phyloP scores from a whole-genome alignment of 2,329 filamentous ascomycete genomes.

The Exophiala sideris region DNA sequence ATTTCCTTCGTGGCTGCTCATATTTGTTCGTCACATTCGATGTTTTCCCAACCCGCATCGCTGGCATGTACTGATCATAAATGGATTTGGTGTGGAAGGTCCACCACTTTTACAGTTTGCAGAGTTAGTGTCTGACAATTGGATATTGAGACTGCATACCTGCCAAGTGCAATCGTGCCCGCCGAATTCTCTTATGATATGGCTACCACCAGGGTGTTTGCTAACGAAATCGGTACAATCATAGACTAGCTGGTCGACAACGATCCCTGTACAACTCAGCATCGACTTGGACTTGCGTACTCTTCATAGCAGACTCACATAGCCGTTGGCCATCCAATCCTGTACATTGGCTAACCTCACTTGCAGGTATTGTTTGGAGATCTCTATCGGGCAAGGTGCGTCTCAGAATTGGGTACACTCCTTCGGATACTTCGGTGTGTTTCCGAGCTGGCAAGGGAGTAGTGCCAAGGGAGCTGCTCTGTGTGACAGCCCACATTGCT shows the following conservation, averaged over 20 bases:
- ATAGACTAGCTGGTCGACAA: background rate
- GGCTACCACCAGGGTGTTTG: background rate
- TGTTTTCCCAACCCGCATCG: slow-evolving; percentile 1
- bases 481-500: background rate
- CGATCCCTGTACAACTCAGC: background rate
- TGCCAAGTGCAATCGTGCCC: slow-evolving; percentile 1
- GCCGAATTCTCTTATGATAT: background rate
- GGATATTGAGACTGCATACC: background rate
- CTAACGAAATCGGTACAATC: background rate
- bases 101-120: slow-evolving; percentile 1
- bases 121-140: background rate
- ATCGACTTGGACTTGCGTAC: background rate
- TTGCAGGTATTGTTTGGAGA: background rate
- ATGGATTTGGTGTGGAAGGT: slow-evolving; percentile 2
- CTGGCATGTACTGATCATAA: background rate
- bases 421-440: background rate
- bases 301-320: background rate
- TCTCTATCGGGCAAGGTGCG: background rate
- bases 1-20: background rate
- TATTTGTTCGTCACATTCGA: slow-evolving; percentile 1
- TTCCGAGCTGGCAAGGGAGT: background rate
- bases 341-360: background rate
- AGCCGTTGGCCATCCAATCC: background rate
- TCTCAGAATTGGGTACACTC: background rate
- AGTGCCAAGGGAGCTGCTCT: background rate